Evolutionary conservation across 495 filamentous ascomycete species (phyloP).

Genomic region (Elasticomyces elasticus): DNA sequence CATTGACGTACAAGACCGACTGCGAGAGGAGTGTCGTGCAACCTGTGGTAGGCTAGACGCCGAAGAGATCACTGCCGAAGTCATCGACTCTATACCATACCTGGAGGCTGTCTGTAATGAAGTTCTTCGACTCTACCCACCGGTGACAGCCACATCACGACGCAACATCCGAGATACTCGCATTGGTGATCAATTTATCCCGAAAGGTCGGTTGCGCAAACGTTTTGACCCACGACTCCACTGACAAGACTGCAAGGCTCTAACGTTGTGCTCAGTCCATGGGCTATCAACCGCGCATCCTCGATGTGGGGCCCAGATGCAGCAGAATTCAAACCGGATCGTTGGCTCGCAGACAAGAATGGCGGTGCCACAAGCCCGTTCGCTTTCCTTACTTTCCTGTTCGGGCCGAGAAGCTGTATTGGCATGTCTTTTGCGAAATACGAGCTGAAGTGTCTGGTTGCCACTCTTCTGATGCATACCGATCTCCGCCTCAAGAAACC

Average conservation of each 20-base stretch:
- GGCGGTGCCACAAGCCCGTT: slow-evolving; percentile 26
- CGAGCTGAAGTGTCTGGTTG: slow-evolving; percentile 26
- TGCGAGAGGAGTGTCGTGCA: slow-evolving; percentile 40
- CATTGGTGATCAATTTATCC: slow-evolving; percentile 26
- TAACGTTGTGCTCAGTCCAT: slow-evolving; percentile 22
- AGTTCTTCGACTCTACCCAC: slow-evolving; percentile 33
- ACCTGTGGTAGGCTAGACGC: slow-evolving; percentile 28
- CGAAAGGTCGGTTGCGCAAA: not conserved
- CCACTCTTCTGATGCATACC: slow-evolving; percentile 23
- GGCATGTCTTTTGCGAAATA: slow-evolving; percentile 28
- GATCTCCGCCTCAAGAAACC: slow-evolving; percentile 23
- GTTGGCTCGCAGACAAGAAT: slow-evolving; percentile 26
- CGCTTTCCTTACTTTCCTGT: slow-evolving; percentile 26
- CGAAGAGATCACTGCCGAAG: slow-evolving; percentile 11
- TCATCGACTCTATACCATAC: slow-evolving; percentile 42
- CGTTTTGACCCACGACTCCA: not conserved
- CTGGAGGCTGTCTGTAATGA: slow-evolving; percentile 44
- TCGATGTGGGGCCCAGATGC: slow-evolving; percentile 26
- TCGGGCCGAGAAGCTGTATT: slow-evolving; percentile 31
- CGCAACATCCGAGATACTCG: slow-evolving; percentile 38
- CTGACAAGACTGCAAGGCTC: slow-evolving; percentile 12
- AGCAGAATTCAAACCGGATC: slow-evolving; percentile 24
- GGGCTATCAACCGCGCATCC: slow-evolving; percentile 28
- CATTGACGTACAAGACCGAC: slow-evolving; percentile 37
- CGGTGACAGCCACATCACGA: slow-evolving; percentile 43